Base-by-base conservation (phyloP, 352 stramenopile species). In the Pythium myriotylum region DNA sequence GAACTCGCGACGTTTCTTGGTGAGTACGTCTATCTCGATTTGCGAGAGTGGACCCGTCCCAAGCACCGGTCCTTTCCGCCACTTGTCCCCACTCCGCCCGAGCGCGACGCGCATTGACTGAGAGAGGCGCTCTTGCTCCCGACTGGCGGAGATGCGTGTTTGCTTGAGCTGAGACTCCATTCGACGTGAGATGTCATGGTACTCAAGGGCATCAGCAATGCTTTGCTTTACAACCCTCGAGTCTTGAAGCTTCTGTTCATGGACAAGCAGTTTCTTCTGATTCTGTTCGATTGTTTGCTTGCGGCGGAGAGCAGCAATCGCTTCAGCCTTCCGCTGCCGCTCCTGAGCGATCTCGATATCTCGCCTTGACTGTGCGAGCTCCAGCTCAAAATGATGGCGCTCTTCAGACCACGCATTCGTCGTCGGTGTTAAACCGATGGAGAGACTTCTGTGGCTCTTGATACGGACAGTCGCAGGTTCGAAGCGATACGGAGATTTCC, bases 171-270 rank as follows among this genome's bases (percentile, higher is more conserved):
- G 70, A 27, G 67, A 68, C 42, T 82, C 68, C 37, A 87, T 59
- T 13, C 69, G 56, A 3, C 52, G 29, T 3, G 72, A 26, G 4
- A 88, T 72, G 26, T 76, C 65, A 41, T 84, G 79, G 43, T 79
- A 86, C 54, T 91, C 81, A 27, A 88, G 61, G 4, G 79, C 78
- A 46, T 89, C 74, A 9, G 71, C 56, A 20, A 84, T 61, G 40
- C 81, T 29, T 17, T 86, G 76, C n/a, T 73, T 70, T 32, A 84
- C 79, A 1, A 52, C 17, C 14, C 57, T 49, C 9, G 65, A 53
- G 16, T 78, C 72, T 1, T 65, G 53, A 5, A 66, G 62, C 17
- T 58, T 61, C 40, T 75, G 67, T 35, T 78, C 70, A 17, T 70
- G 51, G 2, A 66, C 62, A n/a, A 70, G 63, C 3, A 84, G 59